Evolutionary conservation across 768 basidiomycete species (phyloP), one percentile per base, ranked within the genome.

Genomic region (Trametes villosa): DNA sequence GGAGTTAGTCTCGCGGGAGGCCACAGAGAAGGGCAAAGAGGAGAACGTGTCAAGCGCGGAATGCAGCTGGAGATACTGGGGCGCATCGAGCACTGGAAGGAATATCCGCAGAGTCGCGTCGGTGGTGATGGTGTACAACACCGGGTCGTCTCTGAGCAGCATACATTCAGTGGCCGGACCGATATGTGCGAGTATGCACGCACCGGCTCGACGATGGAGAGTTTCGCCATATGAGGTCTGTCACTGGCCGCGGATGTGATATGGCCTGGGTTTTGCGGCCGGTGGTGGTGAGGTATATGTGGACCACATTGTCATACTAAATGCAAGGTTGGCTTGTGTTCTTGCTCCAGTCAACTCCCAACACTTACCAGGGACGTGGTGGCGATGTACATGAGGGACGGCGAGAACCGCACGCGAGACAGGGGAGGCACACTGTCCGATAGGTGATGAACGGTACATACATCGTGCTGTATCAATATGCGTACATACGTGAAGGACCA

Each of bases 41-140:
- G 86, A 84, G 65, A 80, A 86, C 9, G 86, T 72, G 69, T 95
- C 92, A 47, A 96, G 71, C 2, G 90, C 82, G 8, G 88, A 84
- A 69, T 94, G 93, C 5, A 97, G 82, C 72, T 96, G 95, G 40
- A 97, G 80, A 70, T 86, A 83, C 63, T 87, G 85, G 13, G 94
- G 93, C 17, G 87, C 85, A 71, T 97, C 95, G 45, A 97, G 76
- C 13, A 97, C 92, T 6, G 95, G 92, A 33, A 91, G 77, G 72
- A 92, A 96, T 68, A 97, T 86, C 24, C 95, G 86, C 34, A 96
- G 72, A 5, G 88, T 89, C 0, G 91, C 84, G 67, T 95, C 91
- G 26, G 86, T 83, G 15, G 95, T 93, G 60, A 92, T 82, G 34
- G 93, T 94, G 71, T 91, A 95, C 3, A 96, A 78, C 55, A 89